Evolutionary conservation across 2,329 filamentous ascomycete species (phyloP).

Genomic region (Aspergillus nomiae): DNA sequence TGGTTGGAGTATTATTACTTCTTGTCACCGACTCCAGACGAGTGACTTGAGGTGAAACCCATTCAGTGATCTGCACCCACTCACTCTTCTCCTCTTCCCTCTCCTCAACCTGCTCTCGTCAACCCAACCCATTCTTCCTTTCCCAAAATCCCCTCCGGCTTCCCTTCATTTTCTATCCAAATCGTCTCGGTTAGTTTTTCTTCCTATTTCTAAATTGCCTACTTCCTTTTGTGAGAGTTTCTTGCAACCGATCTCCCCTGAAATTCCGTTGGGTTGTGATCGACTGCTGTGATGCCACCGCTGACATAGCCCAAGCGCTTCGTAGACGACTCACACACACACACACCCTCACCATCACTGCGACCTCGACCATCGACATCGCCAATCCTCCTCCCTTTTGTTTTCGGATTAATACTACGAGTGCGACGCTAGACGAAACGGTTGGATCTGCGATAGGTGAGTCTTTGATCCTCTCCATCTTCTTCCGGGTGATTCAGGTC

Average conservation of each 20-base stretch:
- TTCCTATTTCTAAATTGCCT: background rate
- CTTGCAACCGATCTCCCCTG: constrained; percentile 16
- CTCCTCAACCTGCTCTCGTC: constrained; percentile 16
- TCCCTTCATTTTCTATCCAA: constrained; percentile 8
- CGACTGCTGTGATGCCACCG: constrained; percentile 34
- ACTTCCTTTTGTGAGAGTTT: constrained; percentile 4
- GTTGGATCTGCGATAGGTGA: constrained; percentile 34
- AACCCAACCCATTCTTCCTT: constrained; percentile 16
- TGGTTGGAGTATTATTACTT: constrained; percentile 3
- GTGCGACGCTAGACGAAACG: constrained; percentile 35
- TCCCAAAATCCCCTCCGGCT: constrained; percentile 9
- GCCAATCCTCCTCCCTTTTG: constrained; percentile 21
- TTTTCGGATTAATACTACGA: constrained; percentile 21
- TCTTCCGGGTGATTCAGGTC: constrained; percentile 36
- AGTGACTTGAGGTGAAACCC: constrained; percentile 45
- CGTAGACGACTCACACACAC: constrained; percentile 33
- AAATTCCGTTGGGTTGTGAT: constrained; percentile 24
- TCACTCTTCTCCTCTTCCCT: constrained; percentile 15
- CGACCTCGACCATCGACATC: constrained; percentile 25
- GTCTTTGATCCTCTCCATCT: constrained; percentile 35
- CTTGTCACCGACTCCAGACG: constrained; percentile 20
- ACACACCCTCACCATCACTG: constrained; percentile 23
- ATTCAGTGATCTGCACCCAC: constrained; percentile 23
- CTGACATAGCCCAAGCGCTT: constrained; percentile 44
- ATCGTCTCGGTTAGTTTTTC: constrained; percentile 15